Conservation (phyloP, 73 alveolate genomes). For the Symbiodinium natans region DNA sequence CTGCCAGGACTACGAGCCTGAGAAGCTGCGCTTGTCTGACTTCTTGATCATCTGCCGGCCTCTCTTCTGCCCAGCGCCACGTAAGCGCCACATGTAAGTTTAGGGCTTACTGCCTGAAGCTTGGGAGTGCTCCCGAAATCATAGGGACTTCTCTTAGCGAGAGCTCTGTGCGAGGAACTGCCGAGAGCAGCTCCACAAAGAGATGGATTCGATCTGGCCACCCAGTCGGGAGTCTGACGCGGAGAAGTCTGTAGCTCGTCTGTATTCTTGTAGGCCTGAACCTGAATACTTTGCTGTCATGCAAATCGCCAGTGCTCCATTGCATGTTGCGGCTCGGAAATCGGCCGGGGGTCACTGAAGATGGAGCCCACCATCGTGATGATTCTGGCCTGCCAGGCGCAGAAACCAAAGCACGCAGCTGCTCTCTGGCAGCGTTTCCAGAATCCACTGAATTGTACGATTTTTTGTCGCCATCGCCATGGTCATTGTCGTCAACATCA, state of each 20-base stretch:
- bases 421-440: too few relatives aligned
- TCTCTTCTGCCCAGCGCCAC: neutral
- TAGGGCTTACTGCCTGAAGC: neutral
- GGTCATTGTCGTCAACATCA: too few relatives aligned
- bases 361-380: too few relatives aligned
- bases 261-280: too few relatives aligned
- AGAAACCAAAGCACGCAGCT: too few relatives aligned
- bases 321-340: too few relatives aligned
- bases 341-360: too few relatives aligned
- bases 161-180: conserved; percentile 15
- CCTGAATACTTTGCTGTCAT: too few relatives aligned
- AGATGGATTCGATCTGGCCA: conserved; percentile 69
- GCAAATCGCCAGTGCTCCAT: too few relatives aligned
- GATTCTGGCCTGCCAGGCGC: too few relatives aligned
- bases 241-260: neutral
- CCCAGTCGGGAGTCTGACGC: neutral
- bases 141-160: neutral
- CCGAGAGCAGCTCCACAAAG: conserved; percentile 42
- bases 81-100: neutral
- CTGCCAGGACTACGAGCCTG: conserved; percentile 66
- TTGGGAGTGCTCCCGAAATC: neutral
- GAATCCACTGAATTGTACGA: too few relatives aligned
- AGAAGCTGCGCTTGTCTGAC: conserved; percentile 55
- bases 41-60: conserved; percentile 61
- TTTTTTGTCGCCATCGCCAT: too few relatives aligned